These are phyloP conservation scores for Leishmania lainsoni DNA, from an alignment of 208 protist species.

Conservation along the genomic window DNA sequence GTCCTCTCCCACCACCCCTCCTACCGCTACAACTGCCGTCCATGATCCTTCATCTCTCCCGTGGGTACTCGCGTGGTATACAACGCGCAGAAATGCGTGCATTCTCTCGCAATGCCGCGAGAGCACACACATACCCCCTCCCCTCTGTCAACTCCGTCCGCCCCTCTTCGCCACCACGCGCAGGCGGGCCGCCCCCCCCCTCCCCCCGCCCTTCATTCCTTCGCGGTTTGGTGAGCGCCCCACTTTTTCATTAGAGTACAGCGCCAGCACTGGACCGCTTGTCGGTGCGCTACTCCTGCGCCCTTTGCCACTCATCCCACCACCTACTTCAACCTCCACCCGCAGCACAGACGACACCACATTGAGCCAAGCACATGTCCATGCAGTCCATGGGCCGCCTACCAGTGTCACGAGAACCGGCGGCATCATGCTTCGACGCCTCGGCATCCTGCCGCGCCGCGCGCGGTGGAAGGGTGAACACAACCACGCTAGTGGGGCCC, in stretches of 20 bases:
- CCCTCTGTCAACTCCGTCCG: neutral
- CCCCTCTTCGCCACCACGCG: neutral
- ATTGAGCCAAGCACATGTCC: neutral
- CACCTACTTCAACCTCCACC: neutral
- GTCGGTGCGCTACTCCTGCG: neutral
- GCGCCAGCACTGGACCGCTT: neutral
- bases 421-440: neutral
- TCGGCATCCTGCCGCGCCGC: no score
- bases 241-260: neutral
- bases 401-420: neutral
- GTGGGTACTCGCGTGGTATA: neutral
- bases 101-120: neutral
- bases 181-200: no score
- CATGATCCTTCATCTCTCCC: neutral
- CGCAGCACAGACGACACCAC: neutral
- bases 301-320: neutral
- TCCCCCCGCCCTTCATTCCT: neutral
- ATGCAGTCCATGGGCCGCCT: slow-evolving; percentile 4
- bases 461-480: neutral
- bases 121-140: neutral
- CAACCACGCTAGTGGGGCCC: neutral
- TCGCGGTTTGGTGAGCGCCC: neutral
- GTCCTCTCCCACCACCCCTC: neutral
- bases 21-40: neutral
- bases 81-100: neutral